Base-by-base conservation (phyloP, 495 filamentous ascomycete genomes). In the Hypoxylon cercidicola region DNA sequence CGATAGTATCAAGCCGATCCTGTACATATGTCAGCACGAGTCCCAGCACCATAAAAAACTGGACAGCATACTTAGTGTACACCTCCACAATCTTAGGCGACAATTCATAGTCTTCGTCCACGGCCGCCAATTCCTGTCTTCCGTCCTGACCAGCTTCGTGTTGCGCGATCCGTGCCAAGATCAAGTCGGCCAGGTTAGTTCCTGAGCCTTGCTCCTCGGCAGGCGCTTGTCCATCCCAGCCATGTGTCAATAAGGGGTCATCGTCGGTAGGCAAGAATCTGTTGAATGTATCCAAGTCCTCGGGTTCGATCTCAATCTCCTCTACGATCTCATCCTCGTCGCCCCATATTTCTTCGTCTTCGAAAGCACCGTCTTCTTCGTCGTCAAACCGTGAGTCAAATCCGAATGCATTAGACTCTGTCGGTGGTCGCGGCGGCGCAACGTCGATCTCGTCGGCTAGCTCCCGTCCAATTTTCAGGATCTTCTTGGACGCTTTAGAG, bases 61-160 rank as follows among this genome's bases (percentile, higher is more conserved):
- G 8, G 16, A 23, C 15, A 55, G 62, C 58, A 10, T 83, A 92
- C 90, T 97, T 96, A 56, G 89, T 87, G 70, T 93, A 98, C 35
- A 96, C 94, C 78, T 98, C 94, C 9, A 97, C 83, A 9, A 96
- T 91, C 75, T 97, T 98, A 3, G 90, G 89, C 2, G 92, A 92
- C 55, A 99, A 81, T 73, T 93, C 87, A 43, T 90, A 87, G n/a
- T 91, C 89, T 67, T 93, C 92, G 45, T 94, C 89, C 71, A 60
- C 80, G 72, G 50, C 72, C 55, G 16, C 72, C 55, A 68, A 15
- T 12, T 74, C 69, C 62, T 68, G 73, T 18, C 58, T 69, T 25
- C 64, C 69, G 6, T 82, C 75, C 62, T 87, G 81, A 12, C 81
- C 86, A 1, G 91, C 89, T 80, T 99, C 96, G 70, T 95, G 90